Evolutionary conservation across 495 filamentous ascomycete genomes (phyloP).

Genomic region (Podospora pseudocomata): DNA sequence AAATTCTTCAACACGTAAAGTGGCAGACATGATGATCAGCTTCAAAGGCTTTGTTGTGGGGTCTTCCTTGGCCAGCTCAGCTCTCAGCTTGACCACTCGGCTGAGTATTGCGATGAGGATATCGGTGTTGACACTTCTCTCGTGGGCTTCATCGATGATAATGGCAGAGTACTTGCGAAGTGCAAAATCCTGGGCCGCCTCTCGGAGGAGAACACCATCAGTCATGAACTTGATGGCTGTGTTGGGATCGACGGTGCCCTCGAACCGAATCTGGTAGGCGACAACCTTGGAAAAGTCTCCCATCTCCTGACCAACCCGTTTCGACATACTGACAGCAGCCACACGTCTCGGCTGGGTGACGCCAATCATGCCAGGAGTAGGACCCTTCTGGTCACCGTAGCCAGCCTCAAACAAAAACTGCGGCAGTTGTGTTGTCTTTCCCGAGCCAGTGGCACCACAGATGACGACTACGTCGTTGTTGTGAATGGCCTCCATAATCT

Average conservation of each 20-base stretch:
- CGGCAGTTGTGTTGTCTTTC: slow-evolving; percentile 95
- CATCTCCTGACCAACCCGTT: slow-evolving; percentile 81
- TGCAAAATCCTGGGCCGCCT: slow-evolving; percentile 85
- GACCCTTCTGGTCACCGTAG: slow-evolving; percentile 72
- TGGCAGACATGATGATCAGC: slow-evolving; percentile 97
- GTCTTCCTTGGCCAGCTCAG: slow-evolving; percentile 43
- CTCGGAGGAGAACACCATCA: slow-evolving; percentile 90
- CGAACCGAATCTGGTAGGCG: slow-evolving; percentile 93
- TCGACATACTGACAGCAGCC: slow-evolving; percentile 92
- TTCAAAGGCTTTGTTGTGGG: slow-evolving; percentile 72
- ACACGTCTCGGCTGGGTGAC: slow-evolving; percentile 93
- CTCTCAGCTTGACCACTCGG: slow-evolving; percentile 73
- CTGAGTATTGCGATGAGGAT: slow-evolving; percentile 96
- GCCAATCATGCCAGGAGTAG: slow-evolving; percentile 87
- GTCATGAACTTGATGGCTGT: slow-evolving; percentile 99
- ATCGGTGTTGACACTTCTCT: slow-evolving; percentile 95
- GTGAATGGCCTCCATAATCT: slow-evolving; percentile 96
- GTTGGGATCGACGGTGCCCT: slow-evolving; percentile 72
- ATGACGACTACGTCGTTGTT: slow-evolving; percentile 83
- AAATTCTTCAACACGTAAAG: slow-evolving; percentile 84
- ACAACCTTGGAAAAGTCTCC: slow-evolving; percentile 65
- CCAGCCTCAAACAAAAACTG: slow-evolving; percentile 95
- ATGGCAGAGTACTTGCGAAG: slow-evolving; percentile 91
- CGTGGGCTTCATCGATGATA: slow-evolving; percentile 96
- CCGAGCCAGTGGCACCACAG: slow-evolving; percentile 94